phyloP scores from a whole-genome alignment of 768 basidiomycete genomes.

The Kwoniella botswanensis region DNA sequence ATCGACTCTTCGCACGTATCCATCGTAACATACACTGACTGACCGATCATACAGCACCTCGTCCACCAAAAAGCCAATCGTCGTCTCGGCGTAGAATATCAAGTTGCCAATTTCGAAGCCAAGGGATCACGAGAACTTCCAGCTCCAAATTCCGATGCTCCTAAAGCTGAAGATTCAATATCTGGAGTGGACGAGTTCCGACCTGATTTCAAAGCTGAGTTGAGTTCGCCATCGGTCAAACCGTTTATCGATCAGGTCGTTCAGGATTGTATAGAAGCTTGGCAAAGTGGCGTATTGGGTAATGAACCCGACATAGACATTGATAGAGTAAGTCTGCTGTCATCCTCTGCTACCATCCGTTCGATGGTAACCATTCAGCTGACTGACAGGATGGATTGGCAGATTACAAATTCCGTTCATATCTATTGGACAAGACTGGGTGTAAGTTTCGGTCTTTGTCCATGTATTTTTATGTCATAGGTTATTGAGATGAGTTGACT shows the following conservation, averaged over 20 bases:
- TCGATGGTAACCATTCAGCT: background rate
- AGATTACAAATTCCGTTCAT: constrained; percentile 41
- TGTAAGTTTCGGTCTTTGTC: constrained; percentile 27
- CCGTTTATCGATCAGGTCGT: constrained; percentile 43
- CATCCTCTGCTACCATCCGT: background rate
- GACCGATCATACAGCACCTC: constrained; percentile 37
- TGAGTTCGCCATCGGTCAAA: constrained; percentile 25
- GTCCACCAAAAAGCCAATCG: constrained; percentile 52
- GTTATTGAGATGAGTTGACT: background rate
- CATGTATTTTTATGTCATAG: background rate
- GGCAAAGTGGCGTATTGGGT: constrained; percentile 26
- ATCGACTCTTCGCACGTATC: too few relatives aligned
- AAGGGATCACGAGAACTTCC: constrained; percentile 41
- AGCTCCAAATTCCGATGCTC: constrained; percentile 29
- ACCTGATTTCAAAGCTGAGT: constrained; percentile 44
- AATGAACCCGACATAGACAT: constrained; percentile 32
- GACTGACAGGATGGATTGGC: background rate
- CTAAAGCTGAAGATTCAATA: constrained; percentile 31
- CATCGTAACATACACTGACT: background rate
- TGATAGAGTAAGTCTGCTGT: constrained; percentile 29
- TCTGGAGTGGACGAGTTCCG: constrained; percentile 44
- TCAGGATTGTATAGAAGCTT: constrained; percentile 36
- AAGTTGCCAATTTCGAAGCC: constrained; percentile 34
- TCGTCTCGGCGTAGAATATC: constrained; percentile 49
- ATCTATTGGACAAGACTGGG: constrained; percentile 47